Conservation (phyloP, 140 eudicot genomes). For the Artemisia princeps region DNA sequence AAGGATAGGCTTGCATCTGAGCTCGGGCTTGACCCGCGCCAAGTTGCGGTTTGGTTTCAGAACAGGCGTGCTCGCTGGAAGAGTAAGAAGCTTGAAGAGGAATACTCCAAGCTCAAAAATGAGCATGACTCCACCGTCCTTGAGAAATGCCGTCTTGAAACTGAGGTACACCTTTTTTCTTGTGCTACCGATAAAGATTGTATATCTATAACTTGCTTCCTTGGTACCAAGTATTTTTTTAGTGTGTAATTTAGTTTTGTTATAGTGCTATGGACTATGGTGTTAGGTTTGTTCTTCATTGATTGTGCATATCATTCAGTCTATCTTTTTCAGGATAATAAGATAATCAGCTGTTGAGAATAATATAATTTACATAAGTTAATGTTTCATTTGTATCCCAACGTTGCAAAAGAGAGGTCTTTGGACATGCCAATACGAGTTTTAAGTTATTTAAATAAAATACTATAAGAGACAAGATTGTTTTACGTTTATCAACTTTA, state of each 20-base stretch:
- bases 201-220: no score
- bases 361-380: neutral
- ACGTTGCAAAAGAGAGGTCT: neutral
- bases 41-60: conserved; percentile 98
- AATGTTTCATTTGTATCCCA: conserved; percentile 6
- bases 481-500: neutral
- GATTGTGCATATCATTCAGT: no score
- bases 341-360: neutral
- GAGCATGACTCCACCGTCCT: conserved; percentile 54
- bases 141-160: conserved; percentile 70
- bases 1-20: conserved; percentile 81
- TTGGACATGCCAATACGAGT: neutral
- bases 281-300: no score
- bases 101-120: conserved; percentile 57
- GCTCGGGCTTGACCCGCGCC: conserved; percentile 87
- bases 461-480: neutral
- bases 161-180: conserved; percentile 39
- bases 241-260: no score
- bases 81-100: conserved; percentile 88
- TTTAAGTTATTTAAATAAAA: no score
- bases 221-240: no score
- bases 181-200: no score
- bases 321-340: neutral
- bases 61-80: conserved; percentile 93
- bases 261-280: no score